phyloP scores from a whole-genome alignment of 495 filamentous ascomycete species.

The Chaetomium fimeti region DNA sequence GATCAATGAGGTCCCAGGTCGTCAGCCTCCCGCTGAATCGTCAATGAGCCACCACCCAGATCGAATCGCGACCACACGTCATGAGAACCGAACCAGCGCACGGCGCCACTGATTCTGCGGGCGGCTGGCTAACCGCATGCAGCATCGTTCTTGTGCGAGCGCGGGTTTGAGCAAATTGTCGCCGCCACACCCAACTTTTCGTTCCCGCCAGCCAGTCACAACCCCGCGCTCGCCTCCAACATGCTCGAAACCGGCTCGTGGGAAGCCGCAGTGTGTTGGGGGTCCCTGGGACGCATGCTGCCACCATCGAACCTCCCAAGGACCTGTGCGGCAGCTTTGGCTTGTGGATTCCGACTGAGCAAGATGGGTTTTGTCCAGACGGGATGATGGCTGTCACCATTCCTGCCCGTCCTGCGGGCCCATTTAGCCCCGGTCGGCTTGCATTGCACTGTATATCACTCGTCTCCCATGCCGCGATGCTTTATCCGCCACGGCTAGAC shows the following conservation, averaged over 20 bases:
- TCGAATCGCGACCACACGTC: too few relatives aligned
- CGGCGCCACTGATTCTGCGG: background rate
- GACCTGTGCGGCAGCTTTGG: background rate
- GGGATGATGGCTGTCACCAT: background rate
- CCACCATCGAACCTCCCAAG: too few relatives aligned
- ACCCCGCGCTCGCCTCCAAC: slow-evolving; percentile 29
- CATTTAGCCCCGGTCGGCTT: background rate
- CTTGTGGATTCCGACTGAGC: background rate
- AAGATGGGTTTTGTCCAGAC: background rate
- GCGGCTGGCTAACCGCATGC: slow-evolving; percentile 16
- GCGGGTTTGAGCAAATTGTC: slow-evolving; percentile 55
- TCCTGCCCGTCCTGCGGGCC: background rate
- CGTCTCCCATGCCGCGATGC: background rate
- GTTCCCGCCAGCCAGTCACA: slow-evolving; percentile 30
- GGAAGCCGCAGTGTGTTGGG: background rate
- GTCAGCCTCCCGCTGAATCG: too few relatives aligned
- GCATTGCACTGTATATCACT: background rate
- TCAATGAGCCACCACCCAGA: too few relatives aligned
- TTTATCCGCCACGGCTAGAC: background rate
- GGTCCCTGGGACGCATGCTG: too few relatives aligned
- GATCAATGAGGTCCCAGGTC: too few relatives aligned
- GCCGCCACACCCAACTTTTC: slow-evolving; percentile 13
- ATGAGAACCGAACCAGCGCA: too few relatives aligned
- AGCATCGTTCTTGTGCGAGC: slow-evolving; percentile 28
- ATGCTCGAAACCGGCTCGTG: background rate